Evolutionary conservation across 2,329 filamentous ascomycete genomes (phyloP), one percentile per base, ranked within the genome.

Genomic region (Hypoxylon sp.): DNA sequence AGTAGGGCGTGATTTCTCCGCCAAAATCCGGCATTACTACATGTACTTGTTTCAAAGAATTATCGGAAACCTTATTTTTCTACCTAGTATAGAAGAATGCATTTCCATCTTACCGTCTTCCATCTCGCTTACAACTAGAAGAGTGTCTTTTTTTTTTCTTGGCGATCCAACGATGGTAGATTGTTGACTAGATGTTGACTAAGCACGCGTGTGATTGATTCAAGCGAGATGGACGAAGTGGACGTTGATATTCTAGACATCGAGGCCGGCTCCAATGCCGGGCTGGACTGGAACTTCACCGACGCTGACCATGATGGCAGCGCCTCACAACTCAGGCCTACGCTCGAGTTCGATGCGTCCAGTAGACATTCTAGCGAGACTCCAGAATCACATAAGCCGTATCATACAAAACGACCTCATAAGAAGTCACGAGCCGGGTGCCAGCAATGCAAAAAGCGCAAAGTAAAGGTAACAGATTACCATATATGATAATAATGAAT

Each of bases 391-490:
- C 37, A 71, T 29, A 77, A 70, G 55, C 80, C 80, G 1, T 85
- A 82, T 57, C 78, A 83, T 61, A 68, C 81, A 54, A 88, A 88
- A 74, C 81, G 85, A 10, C 85, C 86, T 52, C 86, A 88, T 75
- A 85, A 80, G 70, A 88, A 88, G 76, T 87, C 86, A 1, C 80
- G 86, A 31, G 79, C 80, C 2, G 86, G 86, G 5, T 88, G 86
- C 72, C 79, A 78, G 67, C 86, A 84, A 73, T 88, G 86, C 81
- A 88, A 88, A 77, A 75, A 77, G 14, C 83, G 86, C 60, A 87
- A 86, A 76, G 84, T 86, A 59, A 87, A 77, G 74, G 75, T 77
- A 68, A 54, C n/a, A 58, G 24, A 48, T 3, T 29, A 11, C 13
- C 50, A 22, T 19, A 44, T 31, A 58, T 31, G 26, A 33, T 26